Conservation (phyloP, 2,329 filamentous ascomycete species). For the Huntiella decipiens region DNA sequence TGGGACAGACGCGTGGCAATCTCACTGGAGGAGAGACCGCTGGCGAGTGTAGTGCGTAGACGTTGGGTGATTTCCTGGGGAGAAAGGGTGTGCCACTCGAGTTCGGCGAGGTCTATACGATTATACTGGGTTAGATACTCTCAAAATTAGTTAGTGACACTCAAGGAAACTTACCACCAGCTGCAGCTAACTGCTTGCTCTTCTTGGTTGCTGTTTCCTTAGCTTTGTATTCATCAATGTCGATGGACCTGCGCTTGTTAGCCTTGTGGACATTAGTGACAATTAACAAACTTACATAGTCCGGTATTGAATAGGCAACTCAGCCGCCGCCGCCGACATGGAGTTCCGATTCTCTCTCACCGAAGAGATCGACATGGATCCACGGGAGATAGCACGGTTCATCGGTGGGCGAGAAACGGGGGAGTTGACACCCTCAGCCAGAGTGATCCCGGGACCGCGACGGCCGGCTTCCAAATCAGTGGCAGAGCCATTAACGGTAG, state of each 20-base stretch:
- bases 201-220: conserved; percentile 19
- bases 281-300: conserved; percentile 24
- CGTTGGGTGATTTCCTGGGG: conserved; percentile 38
- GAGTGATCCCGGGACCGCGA: neutral
- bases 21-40: conserved; percentile 42
- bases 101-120: conserved; percentile 33
- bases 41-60: conserved; percentile 33
- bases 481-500: neutral
- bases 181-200: conserved; percentile 3
- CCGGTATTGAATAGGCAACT: conserved; percentile 34
- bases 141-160: conserved; percentile 7
- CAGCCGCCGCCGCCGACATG: conserved; percentile 8
- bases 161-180: neutral
- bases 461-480: conserved; percentile 8
- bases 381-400: conserved; percentile 9
- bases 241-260: conserved; percentile 23
- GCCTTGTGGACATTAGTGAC: neutral
- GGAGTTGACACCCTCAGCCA: conserved; percentile 3
- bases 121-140: neutral
- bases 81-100: conserved; percentile 49
- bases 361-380: conserved; percentile 11
- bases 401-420: conserved; percentile 7
- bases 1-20: conserved; percentile 33
- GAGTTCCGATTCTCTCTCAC: conserved; percentile 8
- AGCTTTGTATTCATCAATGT: conserved; percentile 35